Evolutionary conservation across 2,329 filamentous ascomycete genomes (phyloP), one percentile per base, ranked within the genome.

Genomic region (Corniculantispora saksenae): DNA sequence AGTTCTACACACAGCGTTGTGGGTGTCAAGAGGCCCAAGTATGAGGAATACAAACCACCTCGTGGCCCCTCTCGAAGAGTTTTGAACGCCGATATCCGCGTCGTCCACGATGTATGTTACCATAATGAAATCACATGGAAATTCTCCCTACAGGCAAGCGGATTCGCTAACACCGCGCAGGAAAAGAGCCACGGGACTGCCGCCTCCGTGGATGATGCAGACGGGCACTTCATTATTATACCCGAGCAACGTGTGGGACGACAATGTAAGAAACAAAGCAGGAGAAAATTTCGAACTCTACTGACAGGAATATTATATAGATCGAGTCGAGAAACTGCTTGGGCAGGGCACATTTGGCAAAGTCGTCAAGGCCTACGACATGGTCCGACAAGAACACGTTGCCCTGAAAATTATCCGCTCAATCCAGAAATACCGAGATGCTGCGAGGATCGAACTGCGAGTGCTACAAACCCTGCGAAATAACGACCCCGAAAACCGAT

Each of bases 191-290:
- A 78, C 48, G 79, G 78, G 64, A 82, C 81, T 66, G 79, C 86
- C 69, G 83, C 88, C 67, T 93, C 93, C 74, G 89, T 93, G 53
- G 93, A 97, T 72, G 93, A 97, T 69, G 92, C 96, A 59, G 93
- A 97, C 72, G 93, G 93, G 9, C 93, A 97, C 77, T 97, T 96
- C 74, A 91, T 97, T 70, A 92, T 97, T 25, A 87, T 89, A 2
- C 89, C 92, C 48, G 91, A 95, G 68, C 89, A 89, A 27, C 56
- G 56, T 48, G 50, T 65, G 17, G 57, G 56, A 38, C 45, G 57
- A 13, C 63, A 65, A 61, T 65, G 63, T 65, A 61, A 54, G 63
- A 15, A 25, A 2, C 9, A 2, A 4, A 13, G 12, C 27, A 3
- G 8, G 23, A 32, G 8, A 21, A 17, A 17, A 32, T n/a, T n/a